These are phyloP conservation scores for Paecilomyces sp. DNA, from an alignment of 2,329 filamentous ascomycete species.

Conservation along the genomic window DNA sequence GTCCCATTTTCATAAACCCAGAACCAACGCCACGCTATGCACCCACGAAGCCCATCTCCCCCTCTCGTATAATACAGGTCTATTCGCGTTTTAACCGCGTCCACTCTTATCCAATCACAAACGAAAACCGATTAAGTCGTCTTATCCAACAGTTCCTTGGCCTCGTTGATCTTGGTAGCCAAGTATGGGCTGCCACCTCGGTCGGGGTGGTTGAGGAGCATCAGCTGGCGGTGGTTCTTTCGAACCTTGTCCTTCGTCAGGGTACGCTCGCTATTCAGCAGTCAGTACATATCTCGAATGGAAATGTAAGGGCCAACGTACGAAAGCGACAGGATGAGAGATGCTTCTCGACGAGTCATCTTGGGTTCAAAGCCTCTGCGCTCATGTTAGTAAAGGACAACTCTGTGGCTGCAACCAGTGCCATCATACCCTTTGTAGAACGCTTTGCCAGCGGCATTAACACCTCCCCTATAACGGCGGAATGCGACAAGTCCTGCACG, in stretches of 20 bases:
- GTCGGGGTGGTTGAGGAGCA: constrained; percentile 97
- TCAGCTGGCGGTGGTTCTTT: constrained; percentile 89
- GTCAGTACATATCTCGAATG: constrained; percentile 6
- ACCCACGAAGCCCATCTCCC: constrained; percentile 19
- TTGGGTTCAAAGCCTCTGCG: constrained; percentile 75
- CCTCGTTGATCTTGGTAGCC: constrained; percentile 96
- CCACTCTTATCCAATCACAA: background rate
- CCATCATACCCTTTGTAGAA: constrained; percentile 74
- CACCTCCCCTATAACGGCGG: constrained; percentile 62
- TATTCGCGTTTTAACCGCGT: background rate
- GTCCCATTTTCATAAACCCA: constrained; percentile 18
- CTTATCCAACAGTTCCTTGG: constrained; percentile 93
- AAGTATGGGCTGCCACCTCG: constrained; percentile 93
- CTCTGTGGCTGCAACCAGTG: background rate
- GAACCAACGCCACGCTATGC: constrained; percentile 36
- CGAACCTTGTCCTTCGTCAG: constrained; percentile 89
- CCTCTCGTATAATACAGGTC: constrained; percentile 13
- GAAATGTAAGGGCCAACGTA: constrained; percentile 40
- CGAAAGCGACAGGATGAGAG: constrained; percentile 85
- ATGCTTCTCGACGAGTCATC: constrained; percentile 89
- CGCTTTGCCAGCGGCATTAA: constrained; percentile 75
- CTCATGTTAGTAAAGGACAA: constrained; percentile 9
- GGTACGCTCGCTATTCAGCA: constrained; percentile 62
- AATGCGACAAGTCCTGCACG: constrained; percentile 87
- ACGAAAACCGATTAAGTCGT: constrained; percentile 20